These are phyloP conservation scores for Oryza coarctata DNA, from an alignment of 176 grass and related monocot genomes.

Conservation along the genomic window DNA sequence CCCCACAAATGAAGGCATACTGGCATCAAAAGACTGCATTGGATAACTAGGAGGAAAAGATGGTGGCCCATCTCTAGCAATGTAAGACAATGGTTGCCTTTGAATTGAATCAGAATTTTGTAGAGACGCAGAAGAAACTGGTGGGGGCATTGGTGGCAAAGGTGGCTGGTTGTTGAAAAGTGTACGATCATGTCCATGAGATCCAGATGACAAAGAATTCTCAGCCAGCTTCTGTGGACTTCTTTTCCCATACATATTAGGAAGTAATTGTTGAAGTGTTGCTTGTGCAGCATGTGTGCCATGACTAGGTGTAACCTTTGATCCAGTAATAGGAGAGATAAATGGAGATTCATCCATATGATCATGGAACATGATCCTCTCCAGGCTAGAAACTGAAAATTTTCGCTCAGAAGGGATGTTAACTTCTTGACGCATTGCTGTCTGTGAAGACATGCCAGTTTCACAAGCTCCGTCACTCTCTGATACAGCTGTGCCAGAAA, in stretches of 20 bases:
- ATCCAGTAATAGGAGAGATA: conserved; percentile 36
- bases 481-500: conserved; percentile 34
- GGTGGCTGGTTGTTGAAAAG: conserved; percentile 69
- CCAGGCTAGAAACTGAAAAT: conserved; percentile 30
- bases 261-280: conserved; percentile 37
- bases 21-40: conserved; percentile 61
- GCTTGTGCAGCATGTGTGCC: conserved; percentile 31
- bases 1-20: conserved; percentile 43
- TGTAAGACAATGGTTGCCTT: conserved; percentile 48
- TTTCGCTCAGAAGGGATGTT: conserved; percentile 46
- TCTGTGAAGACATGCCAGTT: conserved; percentile 38
- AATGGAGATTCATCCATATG: conserved; percentile 45
- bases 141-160: conserved; percentile 80
- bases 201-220: conserved; percentile 40
- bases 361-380: conserved; percentile 46
- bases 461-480: conserved; percentile 34
- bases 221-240: conserved; percentile 45
- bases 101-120: conserved; percentile 62
- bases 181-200: conserved; percentile 47
- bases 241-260: conserved; percentile 45
- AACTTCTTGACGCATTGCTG: conserved; percentile 33
- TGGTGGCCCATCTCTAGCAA: conserved; percentile 60
- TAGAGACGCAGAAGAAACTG: conserved; percentile 42
- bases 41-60: conserved; percentile 68
- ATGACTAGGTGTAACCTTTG: conserved; percentile 23